Evolutionary conservation across 2,329 filamentous ascomycete genomes (phyloP).

Genomic region (Pseudonectria buxi): DNA sequence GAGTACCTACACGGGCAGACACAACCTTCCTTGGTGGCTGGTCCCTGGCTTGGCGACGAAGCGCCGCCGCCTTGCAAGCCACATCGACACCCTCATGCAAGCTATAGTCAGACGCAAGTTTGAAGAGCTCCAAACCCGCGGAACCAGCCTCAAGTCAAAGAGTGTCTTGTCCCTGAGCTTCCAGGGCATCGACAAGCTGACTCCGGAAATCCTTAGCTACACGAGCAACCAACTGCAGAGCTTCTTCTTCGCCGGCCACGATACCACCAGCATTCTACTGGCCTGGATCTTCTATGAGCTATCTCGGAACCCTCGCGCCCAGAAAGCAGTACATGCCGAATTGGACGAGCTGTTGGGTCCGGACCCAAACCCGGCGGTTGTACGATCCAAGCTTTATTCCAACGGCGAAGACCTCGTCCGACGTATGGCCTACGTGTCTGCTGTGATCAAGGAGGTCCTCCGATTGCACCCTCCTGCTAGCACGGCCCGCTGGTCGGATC

Average conservation of each 20-base stretch:
- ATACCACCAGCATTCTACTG: slow-evolving; percentile 32
- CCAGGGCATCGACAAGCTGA: slow-evolving; percentile 20
- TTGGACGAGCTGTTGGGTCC: slow-evolving; percentile 29
- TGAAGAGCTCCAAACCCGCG: neutral
- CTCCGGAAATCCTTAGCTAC: slow-evolving; percentile 20
- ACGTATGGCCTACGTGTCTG: slow-evolving; percentile 28
- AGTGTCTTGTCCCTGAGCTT: slow-evolving; percentile 27
- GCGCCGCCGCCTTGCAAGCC: too few species aligned
- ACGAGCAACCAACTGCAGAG: slow-evolving; percentile 32
- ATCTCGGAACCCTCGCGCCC: slow-evolving; percentile 22
- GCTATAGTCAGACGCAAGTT: neutral
- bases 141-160: slow-evolving; percentile 7
- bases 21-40: too few species aligned
- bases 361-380: slow-evolving; percentile 13
- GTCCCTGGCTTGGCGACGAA: too few species aligned
- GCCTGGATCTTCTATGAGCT: slow-evolving; percentile 33
- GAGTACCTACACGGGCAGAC: too few species aligned
- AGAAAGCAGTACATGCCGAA: slow-evolving; percentile 26
- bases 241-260: slow-evolving; percentile 36
- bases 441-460: slow-evolving; percentile 33
- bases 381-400: slow-evolving; percentile 1
- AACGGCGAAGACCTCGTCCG: slow-evolving; percentile 24
- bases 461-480: slow-evolving; percentile 28
- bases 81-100: neutral
- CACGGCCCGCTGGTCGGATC: slow-evolving; percentile 24